Evolutionary conservation across 73 alveolate species (phyloP), one percentile per base, ranked within the genome.

Genomic region (Paramecium octaurelia): DNA sequence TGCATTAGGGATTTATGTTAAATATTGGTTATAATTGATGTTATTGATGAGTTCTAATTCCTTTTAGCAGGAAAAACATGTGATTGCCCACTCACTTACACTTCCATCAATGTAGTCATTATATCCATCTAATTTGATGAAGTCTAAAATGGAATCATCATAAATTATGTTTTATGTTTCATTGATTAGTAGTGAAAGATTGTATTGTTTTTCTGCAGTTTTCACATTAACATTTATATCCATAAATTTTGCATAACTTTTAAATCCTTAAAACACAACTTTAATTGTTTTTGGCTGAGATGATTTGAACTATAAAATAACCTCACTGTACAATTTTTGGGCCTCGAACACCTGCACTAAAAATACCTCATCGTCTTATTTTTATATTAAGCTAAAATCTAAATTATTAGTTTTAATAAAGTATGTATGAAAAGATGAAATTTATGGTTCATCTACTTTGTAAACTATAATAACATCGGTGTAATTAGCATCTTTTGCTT

Each of bases 51-150:
- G 59, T 73, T 73, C 21, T 36, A 73, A 40, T 12, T 73, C 87
- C 16, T 73, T 38, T 6, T 35, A 1, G n/a, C 87, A 73, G 4
- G 60, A 36, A 21, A 11, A 31, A 73, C 87, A 73, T 35, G 35
- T 73, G 20, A 73, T 73, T 12, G 36, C 8, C 87, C 87, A 73
- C 14, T 73, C 59, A 36, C 87, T 40, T 10, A 73, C 87, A 73
- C 60, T 35, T 36, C 87, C 87, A 10, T 12, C 21, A 73, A 73
- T 40, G 10, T 0, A 73, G 20, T 36, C 57, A 73, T 73, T 34
- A 38, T 12, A 73, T 12, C 21, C 34, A 35, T 34, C 57, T 73
- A 73, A 73, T 73, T 36, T 73, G 40, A 73, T 73, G 35, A 6
- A 36, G 4, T 73, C 59, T 16, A 1, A 27, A 36, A 3, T 35